phyloP scores from a whole-genome alignment of 108 stramenopile species.

The Schizochytrium sp. region DNA sequence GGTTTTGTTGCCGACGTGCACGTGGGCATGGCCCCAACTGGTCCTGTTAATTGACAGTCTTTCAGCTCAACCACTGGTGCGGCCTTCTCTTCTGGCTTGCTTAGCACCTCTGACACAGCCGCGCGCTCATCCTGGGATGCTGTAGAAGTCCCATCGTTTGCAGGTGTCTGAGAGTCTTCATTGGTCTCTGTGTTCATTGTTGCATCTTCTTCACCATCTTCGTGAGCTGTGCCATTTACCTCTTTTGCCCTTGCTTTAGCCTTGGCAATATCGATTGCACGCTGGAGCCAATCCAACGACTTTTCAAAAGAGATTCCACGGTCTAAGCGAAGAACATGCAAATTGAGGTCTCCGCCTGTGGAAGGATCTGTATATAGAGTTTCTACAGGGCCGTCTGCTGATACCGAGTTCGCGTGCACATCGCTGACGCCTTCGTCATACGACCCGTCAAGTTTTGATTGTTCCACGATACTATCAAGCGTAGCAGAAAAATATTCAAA shows the following conservation, averaged over 20 bases:
- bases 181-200: too few relatives aligned
- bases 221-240: not conserved
- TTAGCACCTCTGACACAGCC: not conserved
- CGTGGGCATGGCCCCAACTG: too few relatives aligned
- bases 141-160: not conserved
- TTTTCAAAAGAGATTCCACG: slow-evolving; percentile 3
- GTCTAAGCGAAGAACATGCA: not conserved
- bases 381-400: slow-evolving; percentile 64
- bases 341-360: slow-evolving; percentile 69
- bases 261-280: not conserved
- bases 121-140: not conserved
- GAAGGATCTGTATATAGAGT: slow-evolving; percentile 72
- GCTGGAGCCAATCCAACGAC: not conserved
- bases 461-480: slow-evolving; percentile 74
- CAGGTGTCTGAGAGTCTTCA: not conserved
- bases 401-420: slow-evolving; percentile 74
- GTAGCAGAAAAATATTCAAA: slow-evolving; percentile 78
- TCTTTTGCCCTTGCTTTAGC: not conserved
- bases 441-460: slow-evolving; percentile 78
- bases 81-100: not conserved
- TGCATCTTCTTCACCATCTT: not conserved
- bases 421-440: slow-evolving; percentile 82
- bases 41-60: too few relatives aligned
- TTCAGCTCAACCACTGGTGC: too few relatives aligned
- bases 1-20: too few relatives aligned